Conservation (phyloP, 2,329 filamentous ascomycete species). For the Rhinocladiella mackenziei region DNA sequence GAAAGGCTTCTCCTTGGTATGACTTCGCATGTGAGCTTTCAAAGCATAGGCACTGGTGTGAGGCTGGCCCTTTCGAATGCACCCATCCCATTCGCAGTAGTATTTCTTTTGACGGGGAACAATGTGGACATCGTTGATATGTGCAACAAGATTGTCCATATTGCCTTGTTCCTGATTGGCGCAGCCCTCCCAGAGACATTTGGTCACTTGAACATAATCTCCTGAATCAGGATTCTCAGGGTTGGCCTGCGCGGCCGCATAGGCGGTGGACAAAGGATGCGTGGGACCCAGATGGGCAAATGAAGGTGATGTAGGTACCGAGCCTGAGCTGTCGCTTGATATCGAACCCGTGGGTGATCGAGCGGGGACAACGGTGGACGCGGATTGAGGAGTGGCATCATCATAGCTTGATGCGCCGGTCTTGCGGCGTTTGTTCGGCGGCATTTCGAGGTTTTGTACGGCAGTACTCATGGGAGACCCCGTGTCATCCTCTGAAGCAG, state of each 20-base stretch:
- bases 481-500: conserved; percentile 33
- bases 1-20: conserved; percentile 97
- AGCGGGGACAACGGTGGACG: conserved; percentile 32
- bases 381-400: conserved; percentile 49
- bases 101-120: conserved; percentile 92
- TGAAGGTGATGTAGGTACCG: conserved; percentile 67
- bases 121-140: conserved; percentile 91
- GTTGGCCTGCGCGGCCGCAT: conserved; percentile 33
- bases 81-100: conserved; percentile 96
- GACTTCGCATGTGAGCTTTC: conserved; percentile 95
- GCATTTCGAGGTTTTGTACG: conserved; percentile 36
- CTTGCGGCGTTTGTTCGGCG: conserved; percentile 48
- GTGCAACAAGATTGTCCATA: conserved; percentile 76
- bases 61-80: conserved; percentile 77
- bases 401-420: conserved; percentile 45
- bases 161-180: conserved; percentile 66
- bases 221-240: conserved; percentile 29
- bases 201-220: conserved; percentile 58
- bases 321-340: conserved; percentile 85
- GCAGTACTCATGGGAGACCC: conserved; percentile 25
- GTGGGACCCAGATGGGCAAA: conserved; percentile 54
- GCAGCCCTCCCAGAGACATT: conserved; percentile 75
- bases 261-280: conserved; percentile 33
- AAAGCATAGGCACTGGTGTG: conserved; percentile 95
- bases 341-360: conserved; percentile 63